Conservation (phyloP, 768 basidiomycete genomes). For the Coprinopsis cinerea region DNA sequence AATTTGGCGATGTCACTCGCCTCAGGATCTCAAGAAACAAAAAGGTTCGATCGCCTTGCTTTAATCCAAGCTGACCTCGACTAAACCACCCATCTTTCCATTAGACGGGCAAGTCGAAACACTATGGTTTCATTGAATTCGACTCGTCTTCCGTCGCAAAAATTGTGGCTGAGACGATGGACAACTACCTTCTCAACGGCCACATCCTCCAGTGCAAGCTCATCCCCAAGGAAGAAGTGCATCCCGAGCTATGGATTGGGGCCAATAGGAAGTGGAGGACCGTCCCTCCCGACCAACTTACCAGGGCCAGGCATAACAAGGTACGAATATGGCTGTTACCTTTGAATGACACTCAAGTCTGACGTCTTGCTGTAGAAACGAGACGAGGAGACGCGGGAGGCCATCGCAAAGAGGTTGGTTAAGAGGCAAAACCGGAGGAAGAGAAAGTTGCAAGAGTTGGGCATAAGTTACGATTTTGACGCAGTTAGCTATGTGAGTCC, state of each 20-base stretch:
- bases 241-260: conserved; percentile 95
- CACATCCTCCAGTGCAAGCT: conserved; percentile 90
- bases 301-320: conserved; percentile 76
- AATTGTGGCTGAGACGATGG: conserved; percentile 98
- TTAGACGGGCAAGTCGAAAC: conserved; percentile 93
- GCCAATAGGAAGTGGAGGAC: conserved; percentile 87
- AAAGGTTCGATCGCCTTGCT: conserved; percentile 44
- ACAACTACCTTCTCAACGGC: conserved; percentile 94
- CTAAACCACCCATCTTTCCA: background rate
- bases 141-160: conserved; percentile 82
- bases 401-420: conserved; percentile 61
- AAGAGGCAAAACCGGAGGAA: conserved; percentile 74
- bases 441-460: conserved; percentile 69
- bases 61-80: no score
- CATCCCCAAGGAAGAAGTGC: conserved; percentile 84
- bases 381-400: conserved; percentile 61
- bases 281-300: conserved; percentile 69
- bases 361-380: conserved; percentile 45
- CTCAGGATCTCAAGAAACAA: conserved; percentile 90
- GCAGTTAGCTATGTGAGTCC: conserved; percentile 75
- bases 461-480: conserved; percentile 85
- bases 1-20: conserved; percentile 89
- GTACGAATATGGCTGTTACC: conserved; percentile 33
- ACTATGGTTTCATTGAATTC: conserved; percentile 96
- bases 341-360: background rate